phyloP scores from a whole-genome alignment of 1,284 basidiomycete species.

The Puccinia triticina region DNA sequence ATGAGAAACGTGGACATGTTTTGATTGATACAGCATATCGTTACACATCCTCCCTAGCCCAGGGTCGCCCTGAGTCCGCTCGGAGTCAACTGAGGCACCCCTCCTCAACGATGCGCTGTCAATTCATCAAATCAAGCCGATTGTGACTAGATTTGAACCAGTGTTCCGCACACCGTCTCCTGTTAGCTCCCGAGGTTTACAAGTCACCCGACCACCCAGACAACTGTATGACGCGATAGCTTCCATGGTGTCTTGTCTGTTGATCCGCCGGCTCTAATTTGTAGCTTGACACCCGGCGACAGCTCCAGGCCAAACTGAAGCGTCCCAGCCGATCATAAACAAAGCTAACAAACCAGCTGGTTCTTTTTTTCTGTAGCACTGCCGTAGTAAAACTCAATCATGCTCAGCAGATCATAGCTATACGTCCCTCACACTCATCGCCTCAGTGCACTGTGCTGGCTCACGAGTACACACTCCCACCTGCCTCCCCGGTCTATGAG shows the following conservation, averaged over 20 bases:
- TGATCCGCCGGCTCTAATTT: background rate
- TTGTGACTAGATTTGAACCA: too few relatives aligned
- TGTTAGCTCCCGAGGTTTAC: too few relatives aligned
- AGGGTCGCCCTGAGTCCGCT: too few relatives aligned
- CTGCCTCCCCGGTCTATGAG: background rate
- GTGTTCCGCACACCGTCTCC: background rate
- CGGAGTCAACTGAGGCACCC: too few relatives aligned
- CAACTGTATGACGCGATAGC: background rate
- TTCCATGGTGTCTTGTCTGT: background rate
- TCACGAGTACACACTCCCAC: background rate
- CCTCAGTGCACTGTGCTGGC: background rate
- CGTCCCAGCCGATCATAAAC: background rate
- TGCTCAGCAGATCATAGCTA: slow-evolving; percentile 3
- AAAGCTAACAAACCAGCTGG: background rate
- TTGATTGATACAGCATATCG: background rate
- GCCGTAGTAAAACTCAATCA: background rate
- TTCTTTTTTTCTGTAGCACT: slow-evolving; percentile 10
- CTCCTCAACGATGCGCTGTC: too few relatives aligned
- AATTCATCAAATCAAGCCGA: too few relatives aligned
- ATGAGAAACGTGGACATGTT: too few relatives aligned
- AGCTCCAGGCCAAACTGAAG: background rate
- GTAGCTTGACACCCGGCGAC: background rate
- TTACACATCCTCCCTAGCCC: too few relatives aligned
- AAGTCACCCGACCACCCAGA: background rate
- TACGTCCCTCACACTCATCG: background rate